Evolutionary conservation across 148 eudicot species (phyloP).

Genomic region (Selenicereus undatus): DNA sequence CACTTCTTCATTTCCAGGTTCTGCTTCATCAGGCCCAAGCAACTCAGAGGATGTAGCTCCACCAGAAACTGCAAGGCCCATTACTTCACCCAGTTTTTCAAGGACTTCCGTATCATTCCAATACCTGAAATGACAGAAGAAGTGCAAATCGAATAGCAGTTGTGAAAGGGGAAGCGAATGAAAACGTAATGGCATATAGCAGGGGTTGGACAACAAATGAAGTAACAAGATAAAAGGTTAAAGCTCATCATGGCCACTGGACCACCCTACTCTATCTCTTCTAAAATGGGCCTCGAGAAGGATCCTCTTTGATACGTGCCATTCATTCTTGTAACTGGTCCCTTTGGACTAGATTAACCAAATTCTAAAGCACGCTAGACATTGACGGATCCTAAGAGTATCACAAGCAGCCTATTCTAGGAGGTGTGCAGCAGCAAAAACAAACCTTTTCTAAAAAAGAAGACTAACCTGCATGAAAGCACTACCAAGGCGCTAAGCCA

Average conservation of each 20-base stretch:
- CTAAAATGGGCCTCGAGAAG: constrained; percentile 78
- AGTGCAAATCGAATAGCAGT: background rate
- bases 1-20: constrained; percentile 66
- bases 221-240: background rate
- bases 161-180: background rate
- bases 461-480: no score
- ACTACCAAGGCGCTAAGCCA: no score
- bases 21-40: constrained; percentile 55
- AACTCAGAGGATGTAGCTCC: constrained; percentile 55
- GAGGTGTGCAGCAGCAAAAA: background rate
- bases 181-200: background rate
- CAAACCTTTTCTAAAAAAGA: no score
- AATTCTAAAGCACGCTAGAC: constrained; percentile 87
- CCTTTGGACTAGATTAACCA: constrained; percentile 71
- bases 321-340: constrained; percentile 84
- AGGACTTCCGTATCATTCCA: no score
- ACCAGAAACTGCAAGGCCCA: no score
- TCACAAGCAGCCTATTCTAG: constrained; percentile 1
- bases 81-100: no score
- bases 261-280: constrained; percentile 93
- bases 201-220: background rate
- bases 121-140: background rate
- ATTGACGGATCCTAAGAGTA: constrained; percentile 87
- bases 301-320: constrained; percentile 88
- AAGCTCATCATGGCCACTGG: constrained; percentile 99